These are phyloP conservation scores for Arabidopsis thaliana DNA, from an alignment of 345 rosid species.

Conservation along the genomic window TAIR10.1 NC_003076.8:17722501-17723000, in stretches of 20 bases:
- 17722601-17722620: constrained; percentile 65
- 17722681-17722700: constrained; percentile 84
- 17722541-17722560: neutral
- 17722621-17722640: constrained; percentile 63
- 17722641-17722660: constrained; percentile 52
- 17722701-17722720: constrained; percentile 81
- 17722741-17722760: constrained; percentile 68
- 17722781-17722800: neutral
- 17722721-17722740: constrained; percentile 69
- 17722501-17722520: neutral
- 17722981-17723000: constrained; percentile 59
- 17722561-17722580: neutral
- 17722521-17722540: neutral
- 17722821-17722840: neutral
- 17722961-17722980: constrained; percentile 54
- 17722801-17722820: neutral
- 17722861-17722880: constrained; percentile 69
- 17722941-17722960: constrained; percentile 78
- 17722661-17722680: constrained; percentile 56
- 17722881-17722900: constrained; percentile 57
- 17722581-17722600: constrained; percentile 34
- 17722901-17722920: constrained; percentile 70
- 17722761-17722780: constrained; percentile 61
- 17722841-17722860: constrained; percentile 53
- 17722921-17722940: constrained; percentile 78